phyloP scores from a whole-genome alignment of 78 protist species.

The Protostelium mycophagum region DNA sequence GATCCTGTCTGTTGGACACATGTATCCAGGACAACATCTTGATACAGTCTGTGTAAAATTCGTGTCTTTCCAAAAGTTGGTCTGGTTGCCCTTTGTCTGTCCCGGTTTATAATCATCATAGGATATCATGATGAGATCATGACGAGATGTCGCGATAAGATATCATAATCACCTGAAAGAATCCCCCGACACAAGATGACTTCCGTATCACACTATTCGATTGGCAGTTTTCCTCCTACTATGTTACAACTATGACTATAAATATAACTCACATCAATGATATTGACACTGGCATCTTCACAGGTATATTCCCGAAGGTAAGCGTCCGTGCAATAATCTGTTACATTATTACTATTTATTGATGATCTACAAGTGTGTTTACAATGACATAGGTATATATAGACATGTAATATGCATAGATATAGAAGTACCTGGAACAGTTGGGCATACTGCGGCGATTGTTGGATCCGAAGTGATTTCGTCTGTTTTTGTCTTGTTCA shows the following conservation, averaged over 20 bases:
- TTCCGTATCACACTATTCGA: not conserved
- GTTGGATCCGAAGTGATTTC: not conserved
- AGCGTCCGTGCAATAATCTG: too few relatives aligned
- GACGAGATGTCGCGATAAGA: not conserved
- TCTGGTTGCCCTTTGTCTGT: not conserved
- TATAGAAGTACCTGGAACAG: not conserved
- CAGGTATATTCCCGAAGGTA: too few relatives aligned
- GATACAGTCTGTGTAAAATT: not conserved
- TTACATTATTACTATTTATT: too few relatives aligned
- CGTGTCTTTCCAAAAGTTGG: not conserved
- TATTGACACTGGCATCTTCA: too few relatives aligned
- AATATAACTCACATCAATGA: too few relatives aligned
- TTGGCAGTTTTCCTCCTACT: not conserved
- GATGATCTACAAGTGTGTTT: too few relatives aligned
- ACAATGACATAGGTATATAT: too few relatives aligned
- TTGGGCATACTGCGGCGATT: not conserved
- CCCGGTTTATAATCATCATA: too few relatives aligned
- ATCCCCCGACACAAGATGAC: not conserved
- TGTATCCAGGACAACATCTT: not conserved
- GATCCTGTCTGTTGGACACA: not conserved
- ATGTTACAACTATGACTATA: too few relatives aligned
- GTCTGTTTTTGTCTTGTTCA: too few relatives aligned
- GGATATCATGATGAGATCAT: too few relatives aligned
- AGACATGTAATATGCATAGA: too few relatives aligned
- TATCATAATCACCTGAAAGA: not conserved